Percentiles rank a stretch among this genome's conserved stretches.
Conservation (phyloP, 2,329 filamentous ascomycete species). For the Lanzia echinophila region DNA sequence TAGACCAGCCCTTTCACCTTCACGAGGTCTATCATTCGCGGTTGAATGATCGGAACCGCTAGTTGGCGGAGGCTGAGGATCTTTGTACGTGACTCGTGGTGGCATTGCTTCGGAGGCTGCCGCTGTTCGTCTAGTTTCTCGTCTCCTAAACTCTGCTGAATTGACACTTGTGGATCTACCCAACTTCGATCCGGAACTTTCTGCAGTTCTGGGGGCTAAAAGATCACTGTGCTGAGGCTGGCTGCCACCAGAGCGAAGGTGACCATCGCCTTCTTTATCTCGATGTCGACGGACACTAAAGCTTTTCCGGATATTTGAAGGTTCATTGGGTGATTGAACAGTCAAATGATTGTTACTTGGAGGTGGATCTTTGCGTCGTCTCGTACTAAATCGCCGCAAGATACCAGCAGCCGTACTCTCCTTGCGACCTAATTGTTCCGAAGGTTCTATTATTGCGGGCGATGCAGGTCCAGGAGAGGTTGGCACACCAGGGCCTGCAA, state of each 20-base stretch:
- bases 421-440: constrained; percentile 63
- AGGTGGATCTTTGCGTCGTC: constrained; percentile 59
- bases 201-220: constrained; percentile 55
- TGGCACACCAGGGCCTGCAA: constrained; percentile 41
- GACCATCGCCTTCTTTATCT: constrained; percentile 42
- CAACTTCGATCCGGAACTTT: constrained; percentile 56
- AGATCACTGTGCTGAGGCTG: constrained; percentile 73
- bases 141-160: constrained; percentile 71
- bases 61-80: constrained; percentile 66
- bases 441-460: constrained; percentile 47
- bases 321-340: constrained; percentile 70
- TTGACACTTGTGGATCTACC: constrained; percentile 89
- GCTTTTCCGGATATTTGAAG: constrained; percentile 67
- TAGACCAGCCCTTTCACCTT: constrained; percentile 35
- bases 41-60: constrained; percentile 74
- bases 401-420: constrained; percentile 82
- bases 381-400: constrained; percentile 83
- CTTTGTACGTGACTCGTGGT: constrained; percentile 45
- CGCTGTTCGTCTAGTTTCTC: constrained; percentile 49
- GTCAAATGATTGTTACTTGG: constrained; percentile 55
- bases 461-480: constrained; percentile 35
- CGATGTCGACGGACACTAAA: constrained; percentile 70
- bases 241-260: constrained; percentile 49
- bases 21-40: constrained; percentile 42
- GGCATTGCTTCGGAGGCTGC: constrained; percentile 48